Percentiles rank a stretch among this genome's conserved stretches.
Conservation (phyloP, 306 rosid genomes). For the Quercus engelmannii region DNA sequence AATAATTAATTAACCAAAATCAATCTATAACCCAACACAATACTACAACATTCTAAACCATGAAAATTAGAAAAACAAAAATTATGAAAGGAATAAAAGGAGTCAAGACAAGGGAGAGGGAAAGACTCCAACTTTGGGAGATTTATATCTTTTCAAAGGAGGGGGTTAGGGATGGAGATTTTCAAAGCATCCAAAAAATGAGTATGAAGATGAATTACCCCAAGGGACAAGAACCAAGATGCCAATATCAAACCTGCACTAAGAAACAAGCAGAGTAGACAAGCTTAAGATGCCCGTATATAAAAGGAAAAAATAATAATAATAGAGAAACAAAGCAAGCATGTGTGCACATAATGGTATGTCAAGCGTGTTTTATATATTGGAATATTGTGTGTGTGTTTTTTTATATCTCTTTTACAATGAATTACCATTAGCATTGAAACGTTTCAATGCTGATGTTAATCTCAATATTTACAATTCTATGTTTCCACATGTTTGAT, state of each 20-base stretch:
- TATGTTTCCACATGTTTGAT: no score
- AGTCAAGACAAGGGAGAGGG: neutral
- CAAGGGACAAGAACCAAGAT: constrained; percentile 84
- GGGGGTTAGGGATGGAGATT: neutral
- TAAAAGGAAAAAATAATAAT: neutral
- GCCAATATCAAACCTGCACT: constrained; percentile 98
- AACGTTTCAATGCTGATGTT: no score
- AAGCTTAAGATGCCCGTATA: constrained; percentile 33
- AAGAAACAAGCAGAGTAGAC: constrained; percentile 48
- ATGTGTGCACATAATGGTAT: neutral
- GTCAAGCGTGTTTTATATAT: no score
- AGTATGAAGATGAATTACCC: constrained; percentile 50
- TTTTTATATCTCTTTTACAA: no score
- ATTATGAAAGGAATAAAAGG: constrained; percentile 19
- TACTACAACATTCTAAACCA: constrained; percentile 95
- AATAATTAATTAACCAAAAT: no score
- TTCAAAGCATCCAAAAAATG: neutral
- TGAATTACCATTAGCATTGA: no score
- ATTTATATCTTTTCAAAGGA: neutral
- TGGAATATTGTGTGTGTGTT: no score
- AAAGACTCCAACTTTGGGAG: neutral
- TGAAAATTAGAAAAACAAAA: constrained; percentile 30
- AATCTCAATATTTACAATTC: no score
- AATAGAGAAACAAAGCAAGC: neutral
- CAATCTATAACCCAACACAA: constrained; percentile 48